These are phyloP conservation scores for Lophiostoma macrostomum DNA, from an alignment of 495 filamentous ascomycete species.

Conservation along the genomic window DNA sequence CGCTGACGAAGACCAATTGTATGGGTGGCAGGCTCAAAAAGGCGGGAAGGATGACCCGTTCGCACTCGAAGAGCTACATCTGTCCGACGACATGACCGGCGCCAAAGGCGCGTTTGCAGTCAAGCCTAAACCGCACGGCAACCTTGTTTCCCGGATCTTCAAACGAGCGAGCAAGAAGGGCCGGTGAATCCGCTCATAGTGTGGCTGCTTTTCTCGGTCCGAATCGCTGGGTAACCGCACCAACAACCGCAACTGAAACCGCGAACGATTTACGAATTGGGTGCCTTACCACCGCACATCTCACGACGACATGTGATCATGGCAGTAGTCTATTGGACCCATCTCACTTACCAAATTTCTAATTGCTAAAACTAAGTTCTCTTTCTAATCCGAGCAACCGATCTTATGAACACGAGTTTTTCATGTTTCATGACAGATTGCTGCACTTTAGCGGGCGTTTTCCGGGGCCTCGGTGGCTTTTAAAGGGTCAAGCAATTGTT, in stretches of 20 bases:
- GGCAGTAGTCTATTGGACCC: too few relatives aligned
- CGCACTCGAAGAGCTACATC: constrained; percentile 51
- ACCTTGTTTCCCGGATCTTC: constrained; percentile 28
- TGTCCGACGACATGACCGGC: constrained; percentile 44
- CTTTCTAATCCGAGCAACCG: too few relatives aligned
- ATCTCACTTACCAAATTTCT: constrained; percentile 3
- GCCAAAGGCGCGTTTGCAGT: constrained; percentile 43
- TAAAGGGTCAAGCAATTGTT: neutral
- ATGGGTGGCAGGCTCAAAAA: constrained; percentile 47
- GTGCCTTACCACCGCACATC: too few relatives aligned
- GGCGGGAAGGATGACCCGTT: constrained; percentile 49
- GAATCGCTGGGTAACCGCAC: too few relatives aligned
- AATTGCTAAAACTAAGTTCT: constrained; percentile 5
- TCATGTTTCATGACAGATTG: neutral
- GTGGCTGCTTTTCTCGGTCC: too few relatives aligned
- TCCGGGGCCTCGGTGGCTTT: neutral
- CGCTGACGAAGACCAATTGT: constrained; percentile 61
- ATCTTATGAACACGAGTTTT: too few relatives aligned
- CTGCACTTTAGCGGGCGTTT: constrained; percentile 27
- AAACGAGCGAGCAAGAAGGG: constrained; percentile 27
- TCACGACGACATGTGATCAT: neutral
- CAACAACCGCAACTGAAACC: too few relatives aligned
- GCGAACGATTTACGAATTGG: too few relatives aligned
- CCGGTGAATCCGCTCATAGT: too few relatives aligned
- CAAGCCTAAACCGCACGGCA: constrained; percentile 23